Evolutionary conservation across 2,329 filamentous ascomycete genomes (phyloP).

Genomic region (Ceratocystis eucalypticola): DNA sequence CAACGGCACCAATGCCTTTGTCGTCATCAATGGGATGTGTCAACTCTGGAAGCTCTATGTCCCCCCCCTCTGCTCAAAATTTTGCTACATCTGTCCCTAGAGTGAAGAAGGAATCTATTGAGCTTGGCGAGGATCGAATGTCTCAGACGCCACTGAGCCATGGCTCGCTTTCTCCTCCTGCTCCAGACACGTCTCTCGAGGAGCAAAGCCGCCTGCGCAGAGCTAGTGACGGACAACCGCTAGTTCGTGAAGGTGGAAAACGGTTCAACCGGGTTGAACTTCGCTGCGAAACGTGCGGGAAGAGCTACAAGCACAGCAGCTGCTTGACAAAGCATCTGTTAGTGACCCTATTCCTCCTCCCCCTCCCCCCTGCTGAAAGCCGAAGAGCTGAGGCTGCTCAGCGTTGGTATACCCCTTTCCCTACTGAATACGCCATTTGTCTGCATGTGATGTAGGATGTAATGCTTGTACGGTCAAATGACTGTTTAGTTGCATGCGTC

Average conservation of each 20-base stretch:
- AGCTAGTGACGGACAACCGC: constrained; percentile 77
- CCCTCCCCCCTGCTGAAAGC: background rate
- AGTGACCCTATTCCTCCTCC: constrained; percentile 53
- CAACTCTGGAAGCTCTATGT: constrained; percentile 22
- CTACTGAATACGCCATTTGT: background rate
- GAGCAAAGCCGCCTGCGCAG: constrained; percentile 39
- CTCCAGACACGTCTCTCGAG: constrained; percentile 26
- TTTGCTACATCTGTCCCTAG: constrained; percentile 42
- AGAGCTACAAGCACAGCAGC: constrained; percentile 99
- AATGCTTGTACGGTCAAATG: background rate
- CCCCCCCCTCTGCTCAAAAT: constrained; percentile 55
- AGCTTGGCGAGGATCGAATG: constrained; percentile 50
- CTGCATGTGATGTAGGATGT: background rate
- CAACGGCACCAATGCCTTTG: background rate
- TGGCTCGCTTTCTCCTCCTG: constrained; percentile 22
- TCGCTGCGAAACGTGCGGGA: constrained; percentile 94
- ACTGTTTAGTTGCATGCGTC: background rate
- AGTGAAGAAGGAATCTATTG: constrained; percentile 37
- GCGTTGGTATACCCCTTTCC: background rate
- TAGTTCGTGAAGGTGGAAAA: constrained; percentile 69
- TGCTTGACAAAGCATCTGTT: constrained; percentile 99
- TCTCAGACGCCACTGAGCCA: constrained; percentile 45
- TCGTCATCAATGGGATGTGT: constrained; percentile 7
- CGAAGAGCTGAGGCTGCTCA: background rate
- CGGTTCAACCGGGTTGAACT: constrained; percentile 73